phyloP scores from a whole-genome alignment of 768 basidiomycete genomes.

The Trametes cubensis region DNA sequence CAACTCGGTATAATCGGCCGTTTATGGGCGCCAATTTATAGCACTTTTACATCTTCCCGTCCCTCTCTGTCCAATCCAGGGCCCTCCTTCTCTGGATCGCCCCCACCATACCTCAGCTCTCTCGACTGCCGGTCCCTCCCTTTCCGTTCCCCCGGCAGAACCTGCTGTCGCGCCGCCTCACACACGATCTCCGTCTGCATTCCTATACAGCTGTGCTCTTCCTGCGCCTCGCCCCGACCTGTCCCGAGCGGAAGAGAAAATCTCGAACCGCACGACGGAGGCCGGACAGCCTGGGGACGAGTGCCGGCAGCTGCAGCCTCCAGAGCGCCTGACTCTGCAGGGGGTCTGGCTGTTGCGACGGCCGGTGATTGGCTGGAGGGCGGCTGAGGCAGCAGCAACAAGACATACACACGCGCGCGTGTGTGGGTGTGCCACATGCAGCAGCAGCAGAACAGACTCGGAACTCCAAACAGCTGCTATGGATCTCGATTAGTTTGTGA shows the following conservation, averaged over 20 bases:
- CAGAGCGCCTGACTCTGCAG: no score
- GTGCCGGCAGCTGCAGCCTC: neutral
- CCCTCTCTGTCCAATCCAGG: no score
- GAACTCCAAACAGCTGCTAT: constrained; percentile 16
- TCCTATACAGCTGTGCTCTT: constrained; percentile 12
- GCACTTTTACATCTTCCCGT: constrained; percentile 15
- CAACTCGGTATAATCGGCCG: constrained; percentile 26
- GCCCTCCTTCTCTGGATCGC: no score
- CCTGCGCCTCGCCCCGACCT: neutral
- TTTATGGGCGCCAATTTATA: constrained; percentile 29
- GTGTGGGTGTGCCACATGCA: no score
- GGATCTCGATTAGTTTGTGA: constrained; percentile 14
- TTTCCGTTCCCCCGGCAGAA: neutral
- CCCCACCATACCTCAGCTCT: constrained; percentile 2
- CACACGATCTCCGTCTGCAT: constrained; percentile 14
- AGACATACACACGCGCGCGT: neutral
- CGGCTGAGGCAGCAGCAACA: neutral
- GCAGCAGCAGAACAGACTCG: no score
- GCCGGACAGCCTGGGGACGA: constrained; percentile 1
- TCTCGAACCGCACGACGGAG: neutral
- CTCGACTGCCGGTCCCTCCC: neutral
- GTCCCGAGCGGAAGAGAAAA: neutral
- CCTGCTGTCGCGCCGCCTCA: neutral
- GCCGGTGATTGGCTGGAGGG: constrained; percentile 8
- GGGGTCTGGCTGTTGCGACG: neutral